phyloP scores from a whole-genome alignment of 306 rosid genomes.

The cucumber (Cucumis sativus) region DNA sequence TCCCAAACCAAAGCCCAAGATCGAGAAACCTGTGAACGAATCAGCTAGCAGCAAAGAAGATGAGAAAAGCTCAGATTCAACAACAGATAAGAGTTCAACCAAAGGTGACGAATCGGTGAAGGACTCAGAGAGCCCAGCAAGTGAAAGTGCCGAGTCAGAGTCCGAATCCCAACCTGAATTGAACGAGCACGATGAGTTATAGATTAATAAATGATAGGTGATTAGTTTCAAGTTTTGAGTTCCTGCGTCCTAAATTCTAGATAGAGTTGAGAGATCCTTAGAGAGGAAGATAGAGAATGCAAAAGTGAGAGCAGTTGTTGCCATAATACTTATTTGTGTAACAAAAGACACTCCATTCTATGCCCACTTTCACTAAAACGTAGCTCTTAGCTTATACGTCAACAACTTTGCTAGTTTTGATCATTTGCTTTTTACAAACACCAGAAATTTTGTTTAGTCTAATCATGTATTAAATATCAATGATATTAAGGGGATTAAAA shows the following conservation, averaged over 20 bases:
- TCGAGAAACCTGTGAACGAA: slow-evolving; percentile 48
- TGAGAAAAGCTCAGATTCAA: slow-evolving; percentile 22
- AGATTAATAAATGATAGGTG: slow-evolving; percentile 19
- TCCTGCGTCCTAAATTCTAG: slow-evolving; percentile 20
- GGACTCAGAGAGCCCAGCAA: slow-evolving; percentile 21
- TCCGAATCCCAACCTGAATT: slow-evolving; percentile 22
- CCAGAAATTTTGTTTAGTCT: not conserved
- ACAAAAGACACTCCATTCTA: not conserved
- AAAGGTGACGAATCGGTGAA: slow-evolving; percentile 21
- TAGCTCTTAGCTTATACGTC: slow-evolving; percentile 4
- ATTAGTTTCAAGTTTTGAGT: slow-evolving; percentile 11
- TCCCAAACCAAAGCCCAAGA: slow-evolving; percentile 85
- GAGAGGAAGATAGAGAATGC: slow-evolving; percentile 13
- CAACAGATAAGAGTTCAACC: slow-evolving; percentile 31
- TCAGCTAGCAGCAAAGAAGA: slow-evolving; percentile 35
- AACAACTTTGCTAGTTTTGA: not conserved
- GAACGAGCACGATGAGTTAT: slow-evolving; percentile 60
- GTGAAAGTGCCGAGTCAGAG: slow-evolving; percentile 27
- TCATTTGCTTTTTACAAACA: not conserved
- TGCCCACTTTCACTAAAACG: not conserved
- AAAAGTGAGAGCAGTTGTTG: slow-evolving; percentile 6
- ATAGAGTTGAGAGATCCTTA: not conserved
- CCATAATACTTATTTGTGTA: not conserved
- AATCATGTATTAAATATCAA: not conserved
- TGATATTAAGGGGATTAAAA: not conserved